These are phyloP conservation scores for Tylopilus sp. DNA, from an alignment of 768 basidiomycete genomes.

Conservation along the genomic window DNA sequence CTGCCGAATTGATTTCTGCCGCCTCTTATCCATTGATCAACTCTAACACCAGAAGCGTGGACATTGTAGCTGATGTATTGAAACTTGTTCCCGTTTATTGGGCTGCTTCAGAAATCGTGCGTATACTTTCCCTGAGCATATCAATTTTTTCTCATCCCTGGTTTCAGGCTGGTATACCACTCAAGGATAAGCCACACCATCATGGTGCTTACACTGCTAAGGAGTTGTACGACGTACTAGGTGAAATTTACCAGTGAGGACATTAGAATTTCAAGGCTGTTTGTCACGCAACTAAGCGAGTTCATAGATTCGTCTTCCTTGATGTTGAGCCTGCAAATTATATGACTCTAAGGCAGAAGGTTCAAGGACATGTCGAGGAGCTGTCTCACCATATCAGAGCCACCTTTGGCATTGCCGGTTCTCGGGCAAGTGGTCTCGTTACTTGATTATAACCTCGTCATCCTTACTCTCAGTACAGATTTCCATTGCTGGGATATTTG, in stretches of 20 bases:
- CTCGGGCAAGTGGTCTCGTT: slow-evolving; percentile 36
- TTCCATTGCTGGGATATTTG: slow-evolving; percentile 41
- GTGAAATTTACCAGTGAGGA: slow-evolving; percentile 67
- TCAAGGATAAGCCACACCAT: slow-evolving; percentile 53
- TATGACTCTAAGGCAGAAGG: slow-evolving; percentile 51
- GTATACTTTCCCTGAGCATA: slow-evolving; percentile 19
- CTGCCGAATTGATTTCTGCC: slow-evolving; percentile 50
- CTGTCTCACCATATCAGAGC: slow-evolving; percentile 56
- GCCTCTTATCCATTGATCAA: slow-evolving; percentile 58
- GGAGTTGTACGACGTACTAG: slow-evolving; percentile 60
- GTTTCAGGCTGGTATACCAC: slow-evolving; percentile 63
- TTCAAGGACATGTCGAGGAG: slow-evolving; percentile 49
- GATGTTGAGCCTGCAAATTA: slow-evolving; percentile 59
- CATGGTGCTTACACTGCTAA: slow-evolving; percentile 60
- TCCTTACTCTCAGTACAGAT: slow-evolving; percentile 18
- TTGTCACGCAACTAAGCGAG: neutral
- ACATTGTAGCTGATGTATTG: slow-evolving; percentile 68
- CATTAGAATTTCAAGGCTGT: neutral
- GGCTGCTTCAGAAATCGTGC: slow-evolving; percentile 65
- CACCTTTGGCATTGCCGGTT: slow-evolving; percentile 40
- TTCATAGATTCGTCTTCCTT: slow-evolving; percentile 67
- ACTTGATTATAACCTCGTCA: neutral
- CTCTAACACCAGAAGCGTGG: slow-evolving; percentile 50
- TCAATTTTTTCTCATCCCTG: neutral
- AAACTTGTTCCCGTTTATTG: slow-evolving; percentile 64